Evolutionary conservation across 768 basidiomycete genomes (phyloP), one percentile per base, ranked within the genome.

Genomic region (Phylloporus arenicola): DNA sequence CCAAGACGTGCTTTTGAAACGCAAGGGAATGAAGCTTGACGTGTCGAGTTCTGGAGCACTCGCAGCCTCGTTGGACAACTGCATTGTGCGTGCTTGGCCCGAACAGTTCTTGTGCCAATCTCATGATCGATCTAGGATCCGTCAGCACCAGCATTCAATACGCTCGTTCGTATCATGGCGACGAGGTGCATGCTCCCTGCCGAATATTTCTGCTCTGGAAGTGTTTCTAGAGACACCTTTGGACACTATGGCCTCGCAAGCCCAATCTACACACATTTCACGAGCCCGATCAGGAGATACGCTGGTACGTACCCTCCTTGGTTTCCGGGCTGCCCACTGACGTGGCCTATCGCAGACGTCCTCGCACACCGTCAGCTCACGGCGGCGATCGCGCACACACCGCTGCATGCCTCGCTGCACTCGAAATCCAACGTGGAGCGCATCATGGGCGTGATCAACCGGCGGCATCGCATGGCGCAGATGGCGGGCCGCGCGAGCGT

Each of bases 101-200:
- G 22, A 40, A 25, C 34, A 25, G 19, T 20, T 27, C 24, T 16
- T 37, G 13, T 27, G 35, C 6, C 8, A 4, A 9, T 4, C 47
- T 41, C 41, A 63, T 20, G 50, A 44, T 13, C 30, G 25, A 39
- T 24, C 17, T 34, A 94, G 92, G 92, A 96, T 62, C 77, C 86
- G 0, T 67, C 70, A 16, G 83, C 92, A 59, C 89, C 93, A 0
- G 84, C 91, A 1, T 98, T 99, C 76, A 99, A 98, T 60, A 98
- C 93, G 0, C 80, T 98, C 16, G 95, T 99, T 33, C 84, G 96
- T 37, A 98, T 99, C 68, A 97, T 99, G 94, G 94, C 96, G 3
- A 98, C 95, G 3, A 77, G 96, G 27, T 97, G 96, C 67, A 99
- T 99, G 96, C 76, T 97, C 22, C 86, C 94, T 0, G 96, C 96